Conservation (phyloP, 2,329 filamentous ascomycete genomes). For the Arthrobotrys megalospora region DNA sequence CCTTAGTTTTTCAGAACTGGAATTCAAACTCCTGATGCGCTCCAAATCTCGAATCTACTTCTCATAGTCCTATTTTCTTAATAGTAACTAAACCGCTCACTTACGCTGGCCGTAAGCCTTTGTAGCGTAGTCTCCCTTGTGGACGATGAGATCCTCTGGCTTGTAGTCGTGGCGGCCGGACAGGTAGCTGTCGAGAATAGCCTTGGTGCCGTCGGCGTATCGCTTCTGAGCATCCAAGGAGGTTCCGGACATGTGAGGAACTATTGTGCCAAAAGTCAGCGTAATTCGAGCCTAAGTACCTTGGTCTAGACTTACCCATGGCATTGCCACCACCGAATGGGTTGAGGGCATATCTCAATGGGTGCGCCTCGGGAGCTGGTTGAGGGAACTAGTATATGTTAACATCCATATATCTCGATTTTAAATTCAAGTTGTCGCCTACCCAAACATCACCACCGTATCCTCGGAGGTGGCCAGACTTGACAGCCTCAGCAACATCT, state of each 20-base stretch:
- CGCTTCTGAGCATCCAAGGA: conserved; percentile 97
- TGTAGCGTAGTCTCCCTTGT: conserved; percentile 92
- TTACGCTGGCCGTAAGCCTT: conserved; percentile 84
- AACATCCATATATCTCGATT: not conserved
- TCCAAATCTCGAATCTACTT: not conserved
- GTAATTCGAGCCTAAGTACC: not conserved
- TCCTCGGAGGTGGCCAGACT: conserved; percentile 89
- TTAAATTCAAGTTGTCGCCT: not conserved
- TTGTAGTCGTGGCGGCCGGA: conserved; percentile 88
- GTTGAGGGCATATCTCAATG: conserved; percentile 91
- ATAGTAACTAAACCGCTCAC: conserved; percentile 11
- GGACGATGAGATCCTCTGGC: conserved; percentile 90
- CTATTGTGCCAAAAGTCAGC: conserved; percentile 66
- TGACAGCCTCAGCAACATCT: conserved; percentile 93
- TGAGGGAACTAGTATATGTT: conserved; percentile 82
- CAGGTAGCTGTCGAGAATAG: conserved; percentile 92
- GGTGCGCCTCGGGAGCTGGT: conserved; percentile 93
- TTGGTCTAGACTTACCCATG: conserved; percentile 72
- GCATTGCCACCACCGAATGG: conserved; percentile 97
- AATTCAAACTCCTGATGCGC: not conserved
- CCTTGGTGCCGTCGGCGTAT: conserved; percentile 89
- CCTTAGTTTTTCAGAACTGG: not conserved
- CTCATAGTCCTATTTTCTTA: not conserved
- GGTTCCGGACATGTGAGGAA: conserved; percentile 98
- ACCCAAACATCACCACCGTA: conserved; percentile 73